A percentile compares a stretch with the other conserved stretches of the same genome.
Evolutionary conservation across 371 early-diverging fungal genomes (phyloP).

Genomic region (Mucor irregularis): DNA sequence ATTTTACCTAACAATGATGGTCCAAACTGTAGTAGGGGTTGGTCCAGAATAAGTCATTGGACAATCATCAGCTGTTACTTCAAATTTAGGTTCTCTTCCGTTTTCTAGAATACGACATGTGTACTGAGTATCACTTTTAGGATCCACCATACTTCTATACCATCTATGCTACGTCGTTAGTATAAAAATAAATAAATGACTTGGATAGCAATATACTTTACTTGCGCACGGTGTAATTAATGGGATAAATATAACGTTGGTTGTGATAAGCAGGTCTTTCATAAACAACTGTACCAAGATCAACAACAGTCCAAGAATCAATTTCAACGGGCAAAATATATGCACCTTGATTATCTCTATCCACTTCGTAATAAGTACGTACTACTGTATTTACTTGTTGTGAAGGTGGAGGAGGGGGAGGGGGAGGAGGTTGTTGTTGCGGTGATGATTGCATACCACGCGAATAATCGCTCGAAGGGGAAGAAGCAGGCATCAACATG

Average conservation of each 20-base stretch:
- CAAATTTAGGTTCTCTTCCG: conserved; percentile 73
- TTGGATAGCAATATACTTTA: conserved; percentile 22
- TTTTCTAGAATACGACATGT: conserved; percentile 83
- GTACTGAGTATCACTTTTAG: conserved; percentile 69
- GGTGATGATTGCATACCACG: conserved; percentile 6
- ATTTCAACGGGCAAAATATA: conserved; percentile 80
- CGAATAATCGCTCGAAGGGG: not conserved
- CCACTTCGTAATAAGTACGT: conserved; percentile 55
- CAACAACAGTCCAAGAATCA: conserved; percentile 79
- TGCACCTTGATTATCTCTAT: conserved; percentile 68
- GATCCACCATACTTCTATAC: conserved; percentile 81
- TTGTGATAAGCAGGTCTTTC: conserved; percentile 87
- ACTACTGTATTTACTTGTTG: conserved; percentile 37
- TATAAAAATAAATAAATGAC: not conserved
- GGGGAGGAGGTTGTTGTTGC: conserved; percentile 6
- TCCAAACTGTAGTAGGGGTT: conserved; percentile 57
- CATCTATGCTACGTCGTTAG: conserved; percentile 37
- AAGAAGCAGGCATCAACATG: not conserved
- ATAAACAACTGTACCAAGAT: conserved; percentile 75
- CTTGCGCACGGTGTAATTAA: conserved; percentile 76
- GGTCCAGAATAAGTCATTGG: conserved; percentile 50
- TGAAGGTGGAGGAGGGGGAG: not conserved
- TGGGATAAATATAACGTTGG: conserved; percentile 91
- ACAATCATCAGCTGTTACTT: conserved; percentile 54
- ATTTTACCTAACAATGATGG: conserved; percentile 48